Evolutionary conservation across 108 stramenopile species (phyloP), one percentile per base, ranked within the genome.

Genomic region (Fistulifera pelliculosa): DNA sequence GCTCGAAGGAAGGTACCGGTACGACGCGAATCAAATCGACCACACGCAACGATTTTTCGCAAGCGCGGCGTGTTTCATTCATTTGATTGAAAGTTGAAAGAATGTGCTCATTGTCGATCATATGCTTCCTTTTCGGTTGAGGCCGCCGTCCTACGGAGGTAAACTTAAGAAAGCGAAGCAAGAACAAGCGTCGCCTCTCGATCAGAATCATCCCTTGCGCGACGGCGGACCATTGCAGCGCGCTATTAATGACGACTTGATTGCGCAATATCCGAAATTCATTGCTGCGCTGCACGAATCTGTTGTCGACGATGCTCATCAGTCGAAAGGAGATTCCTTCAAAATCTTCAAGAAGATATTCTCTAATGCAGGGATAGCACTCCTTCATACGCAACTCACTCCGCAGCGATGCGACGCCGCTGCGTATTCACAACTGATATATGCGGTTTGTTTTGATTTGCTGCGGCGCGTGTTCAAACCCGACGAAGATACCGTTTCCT

Each of bases 341-440:
- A 26, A 19, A 15, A 44, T 60, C 21, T 74, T 68, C 49, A 63
- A 64, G 50, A 39, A 54, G 15, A 19, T 51, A 0, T 74, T 74
- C 49, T 47, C 56, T 41, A 23, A 27, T 2, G 41, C 66, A 41
- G 66, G 62, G 49, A 54, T 66, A 14, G 66, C 62, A 1, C 6
- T 68, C 18, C 25, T 74, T 5, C 73, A 74, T 64, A 49, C 64
- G n/a, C 50, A 61, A 4, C 10, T 62, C 26, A 54, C 59, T 16
- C 64, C 69, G n/a, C 47, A 49, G n/a, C 39, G 55, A 53, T 70
- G 69, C 51, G 69, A 70, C 38, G 31, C 38, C 52, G 69, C 58
- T 44, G 66, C 62, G 1, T 75, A 68, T 50, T 19, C 65, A 7
- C 74, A 75, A 56, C 35, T 75, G 22, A 57, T 70, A 26, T 70